Conservation (phyloP, 1,139 yeast genomes). For the Geotrichum australiense region DNA sequence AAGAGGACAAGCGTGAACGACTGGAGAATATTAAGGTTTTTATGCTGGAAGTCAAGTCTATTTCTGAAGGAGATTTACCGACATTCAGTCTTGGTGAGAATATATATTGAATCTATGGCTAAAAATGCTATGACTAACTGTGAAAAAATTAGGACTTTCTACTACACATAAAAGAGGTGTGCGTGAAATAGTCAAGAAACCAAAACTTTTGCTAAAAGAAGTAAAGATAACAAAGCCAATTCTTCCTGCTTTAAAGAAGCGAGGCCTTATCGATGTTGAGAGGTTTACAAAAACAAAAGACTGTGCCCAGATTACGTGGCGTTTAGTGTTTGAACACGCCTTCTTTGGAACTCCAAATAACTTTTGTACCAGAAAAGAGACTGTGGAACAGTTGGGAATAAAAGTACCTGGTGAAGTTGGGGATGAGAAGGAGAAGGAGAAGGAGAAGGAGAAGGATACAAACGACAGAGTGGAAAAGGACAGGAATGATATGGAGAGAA, state of each 20-base stretch:
- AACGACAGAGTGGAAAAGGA: too few species aligned
- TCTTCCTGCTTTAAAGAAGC: too few species aligned
- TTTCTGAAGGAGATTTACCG: slow-evolving; percentile 4
- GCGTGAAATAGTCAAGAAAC: too few species aligned
- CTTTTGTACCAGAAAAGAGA: slow-evolving; percentile 21
- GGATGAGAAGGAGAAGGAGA: slow-evolving; percentile 9
- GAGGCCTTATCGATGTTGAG: slow-evolving; percentile 10
- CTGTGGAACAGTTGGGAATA: slow-evolving; percentile 11
- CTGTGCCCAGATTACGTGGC: slow-evolving; percentile 27
- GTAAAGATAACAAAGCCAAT: too few species aligned
- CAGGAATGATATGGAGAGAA: too few species aligned
- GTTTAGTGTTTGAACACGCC: slow-evolving; percentile 24
- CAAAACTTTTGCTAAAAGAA: too few species aligned
- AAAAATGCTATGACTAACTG: too few species aligned
- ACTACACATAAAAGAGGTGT: too few species aligned
- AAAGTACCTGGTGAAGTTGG: slow-evolving; percentile 1
- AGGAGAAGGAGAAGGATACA: slow-evolving; percentile 50
- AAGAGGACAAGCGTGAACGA: slow-evolving; percentile 1
- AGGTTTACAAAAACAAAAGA: slow-evolving; percentile 12
- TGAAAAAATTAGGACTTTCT: too few species aligned
- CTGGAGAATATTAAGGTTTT: slow-evolving; percentile 4
- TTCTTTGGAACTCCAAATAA: slow-evolving; percentile 24
- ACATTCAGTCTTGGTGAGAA: too few species aligned
- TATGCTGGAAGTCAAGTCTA: slow-evolving; percentile 6
- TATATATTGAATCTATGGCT: too few species aligned